These are phyloP conservation scores for Zasmidium angulare DNA, from an alignment of 2,329 filamentous ascomycete genomes.

Conservation along the genomic window DNA sequence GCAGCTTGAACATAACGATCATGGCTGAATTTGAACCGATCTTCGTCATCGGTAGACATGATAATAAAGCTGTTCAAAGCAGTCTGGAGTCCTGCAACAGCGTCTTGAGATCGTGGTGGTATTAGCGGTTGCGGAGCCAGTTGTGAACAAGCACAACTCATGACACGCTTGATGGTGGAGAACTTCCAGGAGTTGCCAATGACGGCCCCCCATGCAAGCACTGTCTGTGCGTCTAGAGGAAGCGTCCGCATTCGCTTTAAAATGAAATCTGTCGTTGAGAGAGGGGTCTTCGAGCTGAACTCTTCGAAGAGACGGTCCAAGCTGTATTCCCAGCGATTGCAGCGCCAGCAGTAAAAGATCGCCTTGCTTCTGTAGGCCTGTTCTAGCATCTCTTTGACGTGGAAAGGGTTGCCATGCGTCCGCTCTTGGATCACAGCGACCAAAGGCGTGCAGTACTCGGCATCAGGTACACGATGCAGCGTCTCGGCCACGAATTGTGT, in stretches of 20 bases:
- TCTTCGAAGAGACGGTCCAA: constrained; percentile 82
- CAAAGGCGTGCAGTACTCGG: constrained; percentile 72
- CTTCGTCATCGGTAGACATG: constrained; percentile 77
- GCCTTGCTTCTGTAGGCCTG: constrained; percentile 80
- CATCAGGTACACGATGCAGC: constrained; percentile 61
- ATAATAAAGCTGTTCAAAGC: constrained; percentile 79
- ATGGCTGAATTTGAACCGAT: constrained; percentile 82
- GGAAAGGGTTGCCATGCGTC: constrained; percentile 87
- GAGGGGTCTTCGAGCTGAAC: constrained; percentile 66
- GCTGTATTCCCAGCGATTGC: constrained; percentile 74
- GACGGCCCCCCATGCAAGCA: constrained; percentile 83
- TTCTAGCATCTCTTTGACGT: constrained; percentile 86
- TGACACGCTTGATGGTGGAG: constrained; percentile 70
- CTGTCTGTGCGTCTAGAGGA: constrained; percentile 68
- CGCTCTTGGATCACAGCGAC: constrained; percentile 86
- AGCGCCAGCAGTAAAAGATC: not conserved
- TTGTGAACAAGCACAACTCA: constrained; percentile 72
- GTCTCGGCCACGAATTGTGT: constrained; percentile 79
- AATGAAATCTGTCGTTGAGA: constrained; percentile 80
- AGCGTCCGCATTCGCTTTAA: constrained; percentile 74
- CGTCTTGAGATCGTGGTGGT: constrained; percentile 63
- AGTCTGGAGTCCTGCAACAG: constrained; percentile 76
- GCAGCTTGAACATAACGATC: constrained; percentile 85
- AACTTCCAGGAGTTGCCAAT: constrained; percentile 84
- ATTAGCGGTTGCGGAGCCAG: constrained; percentile 47